phyloP scores from a whole-genome alignment of 2,329 filamentous ascomycete genomes.

The Capronia coronata region DNA sequence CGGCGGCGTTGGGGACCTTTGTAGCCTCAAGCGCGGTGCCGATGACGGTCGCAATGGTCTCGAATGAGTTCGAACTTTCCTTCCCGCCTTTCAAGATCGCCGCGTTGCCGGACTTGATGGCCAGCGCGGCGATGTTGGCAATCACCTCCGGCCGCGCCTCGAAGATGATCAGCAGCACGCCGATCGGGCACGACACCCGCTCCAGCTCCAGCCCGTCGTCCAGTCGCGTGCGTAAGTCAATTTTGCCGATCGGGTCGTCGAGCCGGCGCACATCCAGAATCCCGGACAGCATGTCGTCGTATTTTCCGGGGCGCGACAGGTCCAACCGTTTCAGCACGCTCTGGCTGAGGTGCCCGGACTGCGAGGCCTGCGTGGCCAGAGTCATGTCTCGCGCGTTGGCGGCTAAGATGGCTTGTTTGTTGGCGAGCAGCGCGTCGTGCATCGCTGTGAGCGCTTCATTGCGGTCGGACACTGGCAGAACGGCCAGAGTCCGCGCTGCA shows the following conservation, averaged over 20 bases:
- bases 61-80: slow-evolving; percentile 91
- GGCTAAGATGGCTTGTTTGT: slow-evolving; percentile 69
- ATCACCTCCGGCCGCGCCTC: slow-evolving; percentile 97
- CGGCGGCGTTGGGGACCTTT: slow-evolving; percentile 72
- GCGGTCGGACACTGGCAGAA: slow-evolving; percentile 66
- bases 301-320: slow-evolving; percentile 79
- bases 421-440: slow-evolving; percentile 64
- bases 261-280: slow-evolving; percentile 81
- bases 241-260: slow-evolving; percentile 84
- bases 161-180: slow-evolving; percentile 96
- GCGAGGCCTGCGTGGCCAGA: slow-evolving; percentile 64
- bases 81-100: slow-evolving; percentile 96
- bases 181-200: slow-evolving; percentile 87
- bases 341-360: slow-evolving; percentile 67
- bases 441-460: slow-evolving; percentile 82
- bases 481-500: slow-evolving; percentile 76
- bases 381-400: slow-evolving; percentile 82
- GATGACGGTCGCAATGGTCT: slow-evolving; percentile 80
- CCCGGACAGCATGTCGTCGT: slow-evolving; percentile 94
- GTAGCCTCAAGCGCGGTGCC: slow-evolving; percentile 67
- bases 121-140: slow-evolving; percentile 91
- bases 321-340: slow-evolving; percentile 86
- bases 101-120: slow-evolving; percentile 94
- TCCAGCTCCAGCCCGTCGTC: slow-evolving; percentile 82
- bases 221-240: slow-evolving; percentile 74